Evolutionary conservation across 2,329 filamentous ascomycete species (phyloP).

Genomic region (Ophiocordyceps unilateralis): DNA sequence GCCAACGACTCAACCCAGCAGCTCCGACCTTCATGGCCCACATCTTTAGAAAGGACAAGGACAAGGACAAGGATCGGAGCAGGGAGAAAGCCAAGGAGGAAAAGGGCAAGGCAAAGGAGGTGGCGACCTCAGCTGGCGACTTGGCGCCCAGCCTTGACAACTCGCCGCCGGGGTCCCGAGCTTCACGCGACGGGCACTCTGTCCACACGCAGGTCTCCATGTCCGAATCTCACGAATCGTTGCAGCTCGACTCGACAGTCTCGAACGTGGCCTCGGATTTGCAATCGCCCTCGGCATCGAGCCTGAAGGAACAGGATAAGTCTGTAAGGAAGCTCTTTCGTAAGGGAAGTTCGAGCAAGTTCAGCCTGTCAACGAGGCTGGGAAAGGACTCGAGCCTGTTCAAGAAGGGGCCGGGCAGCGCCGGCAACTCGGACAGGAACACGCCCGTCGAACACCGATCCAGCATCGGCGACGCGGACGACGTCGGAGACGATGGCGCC

Average conservation of each 20-base stretch:
- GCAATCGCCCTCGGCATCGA: constrained; percentile 19
- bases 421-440: constrained; percentile 39
- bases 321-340: constrained; percentile 44
- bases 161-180: constrained; percentile 33
- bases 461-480: constrained; percentile 39
- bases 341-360: constrained; percentile 49
- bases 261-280: constrained; percentile 42
- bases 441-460: constrained; percentile 34
- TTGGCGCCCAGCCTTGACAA: constrained; percentile 21
- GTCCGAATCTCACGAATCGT: constrained; percentile 42
- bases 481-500: constrained; percentile 27
- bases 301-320: constrained; percentile 34
- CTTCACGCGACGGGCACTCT: constrained; percentile 38
- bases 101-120: constrained; percentile 17
- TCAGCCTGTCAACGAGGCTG: constrained; percentile 39
- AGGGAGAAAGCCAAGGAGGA: constrained; percentile 13
- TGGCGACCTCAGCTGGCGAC: constrained; percentile 21
- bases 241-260: constrained; percentile 34
- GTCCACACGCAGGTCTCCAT: constrained; percentile 41
- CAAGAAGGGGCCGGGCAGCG: constrained; percentile 42
- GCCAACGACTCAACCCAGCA: constrained; percentile 61
- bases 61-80: constrained; percentile 19
- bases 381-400: constrained; percentile 37
- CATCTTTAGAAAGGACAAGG: constrained; percentile 35
- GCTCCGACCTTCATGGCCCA: constrained; percentile 74